Percentiles rank a stretch among this genome's conserved stretches.
Conservation (phyloP, 1,139 yeast genomes). For the Kodamaea derodonti region DNA sequence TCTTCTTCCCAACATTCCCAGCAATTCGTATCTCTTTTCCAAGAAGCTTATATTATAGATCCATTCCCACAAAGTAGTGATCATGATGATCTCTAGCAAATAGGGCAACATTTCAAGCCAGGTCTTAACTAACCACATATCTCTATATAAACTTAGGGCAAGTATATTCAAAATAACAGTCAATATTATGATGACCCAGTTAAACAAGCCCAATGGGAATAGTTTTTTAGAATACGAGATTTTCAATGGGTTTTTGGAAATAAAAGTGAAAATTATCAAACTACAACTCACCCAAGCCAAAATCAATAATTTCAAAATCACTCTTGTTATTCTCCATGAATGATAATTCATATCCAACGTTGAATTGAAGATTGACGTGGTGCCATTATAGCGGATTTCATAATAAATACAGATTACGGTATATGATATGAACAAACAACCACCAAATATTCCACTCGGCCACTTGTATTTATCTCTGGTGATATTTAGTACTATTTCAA, state of each 20-base stretch:
- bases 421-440: conserved; percentile 17
- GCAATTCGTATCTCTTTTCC: conserved; percentile 40
- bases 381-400: conserved; percentile 11
- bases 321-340: conserved; percentile 14
- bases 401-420: conserved; percentile 15
- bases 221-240: conserved; percentile 34
- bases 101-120: conserved; percentile 41
- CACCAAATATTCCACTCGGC: conserved; percentile 17
- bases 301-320: conserved; percentile 20
- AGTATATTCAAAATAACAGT: conserved; percentile 31
- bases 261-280: conserved; percentile 27
- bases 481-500: conserved; percentile 32
- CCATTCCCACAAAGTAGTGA: conserved; percentile 53
- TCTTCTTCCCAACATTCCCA: conserved; percentile 48
- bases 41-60: conserved; percentile 38
- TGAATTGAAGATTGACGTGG: conserved; percentile 13
- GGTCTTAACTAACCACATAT: conserved; percentile 27
- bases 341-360: conserved; percentile 4
- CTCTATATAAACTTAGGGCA: conserved; percentile 21
- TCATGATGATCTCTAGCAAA: conserved; percentile 35
- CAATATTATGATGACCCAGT: conserved; percentile 28
- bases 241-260: conserved; percentile 28
- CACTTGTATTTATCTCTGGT: conserved; percentile 20
- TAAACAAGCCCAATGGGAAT: conserved; percentile 39
- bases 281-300: conserved; percentile 25